Evolutionary conservation across 2,329 filamentous ascomycete species (phyloP), one percentile per base, ranked within the genome.

Genomic region (Fusarium robinianum): DNA sequence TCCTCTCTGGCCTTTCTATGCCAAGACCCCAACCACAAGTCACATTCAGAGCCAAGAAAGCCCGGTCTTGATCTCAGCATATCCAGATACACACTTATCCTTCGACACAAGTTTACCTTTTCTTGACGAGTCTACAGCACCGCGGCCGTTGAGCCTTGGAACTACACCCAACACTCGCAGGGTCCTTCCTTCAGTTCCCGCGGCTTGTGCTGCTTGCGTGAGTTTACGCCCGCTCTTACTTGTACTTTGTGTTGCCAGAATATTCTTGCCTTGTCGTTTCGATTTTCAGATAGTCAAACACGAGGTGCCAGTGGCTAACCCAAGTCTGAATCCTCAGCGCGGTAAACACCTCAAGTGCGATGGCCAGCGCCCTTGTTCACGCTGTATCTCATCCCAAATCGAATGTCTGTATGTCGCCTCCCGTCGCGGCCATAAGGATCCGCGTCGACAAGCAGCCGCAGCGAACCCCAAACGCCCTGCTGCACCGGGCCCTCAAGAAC

Each of bases 341-440:
- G 68, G 58, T 50, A 81, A 88, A 62, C 87, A 90, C 66, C 75
- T 90, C 39, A 90, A 88, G 65, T 90, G 87, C 63, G 84, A 90
- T 65, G 85, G 85, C n/a, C 67, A 72, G 26, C 81, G 70, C 17
- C 86, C 87, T 9, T 91, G 87, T 67, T 75, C 78, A 25, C 81
- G 87, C 46, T 91, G 87, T 67, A 69, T 69, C 19, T 64, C 71
- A 31, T 74, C 77, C 29, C 75, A 76, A 44, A 68, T 74, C 16
- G 74, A 83, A 36, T 91, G 87, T 67, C 69, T 81, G 60, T 90
- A 88, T 63, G 79, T 87, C 34, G 81, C 85, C 26, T 90, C 85
- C 19, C 81, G 86, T 24, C 79, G 87, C 51, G 87, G 87, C 21
- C 88, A 87, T 70, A 87, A 85, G 66, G 84, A 84, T 11, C 58